Conservation (phyloP, 257 asterid species). For the Thymus mandschuricus region DNA sequence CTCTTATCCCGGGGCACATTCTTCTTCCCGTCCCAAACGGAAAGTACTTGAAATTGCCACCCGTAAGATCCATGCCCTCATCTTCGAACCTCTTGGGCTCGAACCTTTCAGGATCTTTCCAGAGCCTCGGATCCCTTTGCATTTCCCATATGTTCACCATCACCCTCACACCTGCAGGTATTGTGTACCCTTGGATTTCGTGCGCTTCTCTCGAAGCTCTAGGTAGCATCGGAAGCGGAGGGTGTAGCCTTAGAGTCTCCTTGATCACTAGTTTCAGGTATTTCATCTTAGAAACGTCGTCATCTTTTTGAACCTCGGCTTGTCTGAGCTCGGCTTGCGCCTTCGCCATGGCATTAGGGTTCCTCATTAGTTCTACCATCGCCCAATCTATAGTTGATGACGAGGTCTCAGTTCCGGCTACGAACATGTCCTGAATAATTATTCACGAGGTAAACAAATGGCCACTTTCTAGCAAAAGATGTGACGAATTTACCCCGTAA, state of each 20-base stretch:
- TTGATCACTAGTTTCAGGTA: constrained; percentile 33
- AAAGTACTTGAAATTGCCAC: constrained; percentile 33
- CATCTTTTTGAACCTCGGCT: constrained; percentile 2
- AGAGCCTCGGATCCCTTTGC: constrained; percentile 37
- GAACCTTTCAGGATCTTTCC: constrained; percentile 38
- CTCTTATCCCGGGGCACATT: constrained; percentile 38
- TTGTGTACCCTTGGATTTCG: constrained; percentile 25
- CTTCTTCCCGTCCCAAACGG: constrained; percentile 44
- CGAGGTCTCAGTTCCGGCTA: constrained; percentile 32
- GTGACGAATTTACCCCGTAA: too few species aligned
- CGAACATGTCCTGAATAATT: constrained; percentile 18
- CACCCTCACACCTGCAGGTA: constrained; percentile 32
- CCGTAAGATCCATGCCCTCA: constrained; percentile 20
- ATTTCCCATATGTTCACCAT: constrained; percentile 44
- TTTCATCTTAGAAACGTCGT: constrained; percentile 25
- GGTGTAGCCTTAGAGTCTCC: constrained; percentile 31
- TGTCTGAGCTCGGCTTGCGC: constrained; percentile 26
- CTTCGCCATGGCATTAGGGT: constrained; percentile 1
- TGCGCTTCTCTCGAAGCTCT: constrained; percentile 25
- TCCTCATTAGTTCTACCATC: constrained; percentile 33
- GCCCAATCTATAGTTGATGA: constrained; percentile 36
- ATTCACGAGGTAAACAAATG: too few species aligned
- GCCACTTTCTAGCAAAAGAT: too few species aligned
- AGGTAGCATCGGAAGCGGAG: constrained; percentile 25
- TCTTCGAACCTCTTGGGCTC: constrained; percentile 27